Evolutionary conservation across 2,329 filamentous ascomycete genomes (phyloP).

Genomic region (Sphaerulina musiva): DNA sequence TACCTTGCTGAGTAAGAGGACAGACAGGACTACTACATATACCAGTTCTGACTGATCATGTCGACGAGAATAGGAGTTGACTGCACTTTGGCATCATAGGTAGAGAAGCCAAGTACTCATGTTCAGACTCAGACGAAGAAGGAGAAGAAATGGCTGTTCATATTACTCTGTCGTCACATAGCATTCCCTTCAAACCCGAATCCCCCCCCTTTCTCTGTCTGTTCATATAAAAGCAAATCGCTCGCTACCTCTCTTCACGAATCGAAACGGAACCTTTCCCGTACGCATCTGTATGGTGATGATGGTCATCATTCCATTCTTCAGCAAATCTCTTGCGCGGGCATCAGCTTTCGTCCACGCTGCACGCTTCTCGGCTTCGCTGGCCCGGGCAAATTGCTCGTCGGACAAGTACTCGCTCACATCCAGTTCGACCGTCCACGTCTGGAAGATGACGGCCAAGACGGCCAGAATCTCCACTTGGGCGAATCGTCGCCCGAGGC

Average conservation of each 20-base stretch:
- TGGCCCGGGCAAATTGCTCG: constrained; percentile 36
- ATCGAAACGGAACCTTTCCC: constrained; percentile 57
- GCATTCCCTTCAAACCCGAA: too few relatives aligned
- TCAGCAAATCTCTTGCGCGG: constrained; percentile 49
- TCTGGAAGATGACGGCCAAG: constrained; percentile 47
- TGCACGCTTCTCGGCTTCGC: constrained; percentile 45
- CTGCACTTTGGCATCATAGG: too few relatives aligned
- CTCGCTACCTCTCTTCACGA: constrained; percentile 65
- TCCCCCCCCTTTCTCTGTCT: too few relatives aligned
- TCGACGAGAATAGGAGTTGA: too few relatives aligned
- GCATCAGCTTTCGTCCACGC: constrained; percentile 58
- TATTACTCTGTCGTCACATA: too few relatives aligned
- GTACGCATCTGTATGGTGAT: constrained; percentile 66
- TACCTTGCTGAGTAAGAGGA: too few relatives aligned
- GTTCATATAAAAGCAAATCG: constrained; percentile 44
- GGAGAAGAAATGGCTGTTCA: too few relatives aligned
- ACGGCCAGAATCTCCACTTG: constrained; percentile 52
- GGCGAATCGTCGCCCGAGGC: constrained; percentile 51
- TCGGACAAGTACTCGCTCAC: constrained; percentile 46
- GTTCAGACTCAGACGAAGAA: too few relatives aligned
- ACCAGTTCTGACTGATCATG: too few relatives aligned
- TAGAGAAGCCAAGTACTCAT: too few relatives aligned
- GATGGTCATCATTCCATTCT: constrained; percentile 51
- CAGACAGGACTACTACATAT: too few relatives aligned
- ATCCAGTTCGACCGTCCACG: constrained; percentile 63